Percentiles rank a stretch among this genome's conserved stretches.
Evolutionary conservation across 805 yeast species (phyloP).

Genomic region (Wickerhamomyces queroliae): DNA sequence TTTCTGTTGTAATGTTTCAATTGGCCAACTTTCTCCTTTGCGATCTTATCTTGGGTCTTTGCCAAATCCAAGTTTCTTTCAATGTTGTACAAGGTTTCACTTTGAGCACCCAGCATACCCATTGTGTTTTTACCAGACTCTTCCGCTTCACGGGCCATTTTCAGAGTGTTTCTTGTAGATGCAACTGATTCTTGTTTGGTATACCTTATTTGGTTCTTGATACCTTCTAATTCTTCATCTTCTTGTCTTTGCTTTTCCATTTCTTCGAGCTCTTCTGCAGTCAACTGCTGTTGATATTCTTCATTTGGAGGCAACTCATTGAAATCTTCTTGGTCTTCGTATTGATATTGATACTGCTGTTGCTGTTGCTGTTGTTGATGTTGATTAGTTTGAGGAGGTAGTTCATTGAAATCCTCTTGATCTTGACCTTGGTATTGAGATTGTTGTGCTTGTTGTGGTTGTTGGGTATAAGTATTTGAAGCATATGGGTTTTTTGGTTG

Average conservation of each 20-base stretch:
- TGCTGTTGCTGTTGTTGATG: constrained; percentile 15
- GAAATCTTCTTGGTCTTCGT: constrained; percentile 25
- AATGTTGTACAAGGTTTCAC: constrained; percentile 75
- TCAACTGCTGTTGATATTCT: constrained; percentile 22
- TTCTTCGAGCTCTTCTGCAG: constrained; percentile 25
- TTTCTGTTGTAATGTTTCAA: constrained; percentile 75
- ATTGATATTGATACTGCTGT: constrained; percentile 15
- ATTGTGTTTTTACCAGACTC: constrained; percentile 73
- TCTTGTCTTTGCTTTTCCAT: constrained; percentile 44
- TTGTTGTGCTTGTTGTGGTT: background rate
- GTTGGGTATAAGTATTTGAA: background rate
- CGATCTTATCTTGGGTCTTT: constrained; percentile 74
- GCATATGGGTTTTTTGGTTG: background rate
- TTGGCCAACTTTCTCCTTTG: constrained; percentile 77
- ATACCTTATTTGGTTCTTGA: constrained; percentile 76
- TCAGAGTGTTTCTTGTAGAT: constrained; percentile 77
- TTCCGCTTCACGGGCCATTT: constrained; percentile 67
- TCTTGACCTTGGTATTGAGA: constrained; percentile 9
- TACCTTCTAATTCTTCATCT: constrained; percentile 84
- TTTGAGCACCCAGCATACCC: constrained; percentile 92
- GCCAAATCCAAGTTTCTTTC: constrained; percentile 75
- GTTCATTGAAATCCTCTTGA: constrained; percentile 25
- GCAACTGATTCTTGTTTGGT: constrained; percentile 84
- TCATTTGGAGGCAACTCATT: too few relatives aligned
- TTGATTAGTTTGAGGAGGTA: too few relatives aligned